These are phyloP conservation scores for Trichoderma atroviride DNA, from an alignment of 2,329 filamentous ascomycete species.

Conservation along the genomic window DNA sequence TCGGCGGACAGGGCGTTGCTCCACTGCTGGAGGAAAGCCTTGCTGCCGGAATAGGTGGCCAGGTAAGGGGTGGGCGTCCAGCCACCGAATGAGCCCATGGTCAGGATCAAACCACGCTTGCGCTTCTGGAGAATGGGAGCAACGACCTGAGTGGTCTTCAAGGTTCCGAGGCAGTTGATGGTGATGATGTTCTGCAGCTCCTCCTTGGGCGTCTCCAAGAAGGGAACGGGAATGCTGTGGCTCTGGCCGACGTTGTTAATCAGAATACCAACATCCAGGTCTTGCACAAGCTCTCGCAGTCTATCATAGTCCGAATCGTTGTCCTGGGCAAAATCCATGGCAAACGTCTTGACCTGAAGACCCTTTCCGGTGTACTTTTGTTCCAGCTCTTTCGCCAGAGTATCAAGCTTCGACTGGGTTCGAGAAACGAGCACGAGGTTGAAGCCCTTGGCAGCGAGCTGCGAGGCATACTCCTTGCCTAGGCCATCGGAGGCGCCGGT, in stretches of 20 bases:
- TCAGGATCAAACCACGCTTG: slow-evolving; percentile 86
- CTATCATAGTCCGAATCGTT: slow-evolving; percentile 77
- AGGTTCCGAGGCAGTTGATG: slow-evolving; percentile 91
- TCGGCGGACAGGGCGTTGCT: slow-evolving; percentile 83
- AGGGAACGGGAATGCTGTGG: slow-evolving; percentile 89
- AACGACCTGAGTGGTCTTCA: slow-evolving; percentile 83
- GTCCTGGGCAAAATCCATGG: slow-evolving; percentile 90
- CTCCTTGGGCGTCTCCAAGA: slow-evolving; percentile 73
- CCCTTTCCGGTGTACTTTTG: slow-evolving; percentile 63
- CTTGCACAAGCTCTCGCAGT: slow-evolving; percentile 68
- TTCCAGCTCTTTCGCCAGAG: slow-evolving; percentile 74
- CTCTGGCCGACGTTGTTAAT: slow-evolving; percentile 97
- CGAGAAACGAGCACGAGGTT: slow-evolving; percentile 94
- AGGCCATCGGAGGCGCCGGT: slow-evolving; percentile 96
- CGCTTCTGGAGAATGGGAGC: slow-evolving; percentile 82
- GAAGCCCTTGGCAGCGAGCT: slow-evolving; percentile 89
- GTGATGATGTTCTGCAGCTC: slow-evolving; percentile 90
- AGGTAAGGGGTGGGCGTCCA: slow-evolving; percentile 89
- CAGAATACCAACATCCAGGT: slow-evolving; percentile 80
- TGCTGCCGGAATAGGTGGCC: slow-evolving; percentile 95
- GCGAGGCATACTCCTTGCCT: slow-evolving; percentile 91
- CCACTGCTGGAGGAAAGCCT: slow-evolving; percentile 98
- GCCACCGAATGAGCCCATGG: slow-evolving; percentile 96
- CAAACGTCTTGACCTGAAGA: slow-evolving; percentile 73
- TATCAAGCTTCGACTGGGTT: slow-evolving; percentile 86